These are phyloP conservation scores for Trichoderma lentiforme DNA, from an alignment of 2,329 filamentous ascomycete species.

Conservation along the genomic window DNA sequence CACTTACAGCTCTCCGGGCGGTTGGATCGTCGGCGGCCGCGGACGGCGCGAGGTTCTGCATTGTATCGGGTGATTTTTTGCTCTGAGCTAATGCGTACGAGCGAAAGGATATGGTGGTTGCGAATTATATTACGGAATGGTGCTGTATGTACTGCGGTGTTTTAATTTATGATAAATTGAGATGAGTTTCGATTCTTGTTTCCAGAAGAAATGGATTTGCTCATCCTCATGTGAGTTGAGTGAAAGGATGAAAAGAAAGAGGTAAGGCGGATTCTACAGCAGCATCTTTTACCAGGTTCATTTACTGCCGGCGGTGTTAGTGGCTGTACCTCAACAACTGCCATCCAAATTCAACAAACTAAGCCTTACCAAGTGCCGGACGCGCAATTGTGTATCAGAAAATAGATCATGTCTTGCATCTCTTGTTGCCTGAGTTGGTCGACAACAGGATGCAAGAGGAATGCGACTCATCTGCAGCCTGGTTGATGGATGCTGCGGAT, in stretches of 20 bases:
- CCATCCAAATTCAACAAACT: background rate
- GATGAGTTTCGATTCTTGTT: background rate
- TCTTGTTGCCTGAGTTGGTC: background rate
- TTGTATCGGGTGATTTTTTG: background rate
- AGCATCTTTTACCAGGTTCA: background rate
- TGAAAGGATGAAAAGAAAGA: background rate
- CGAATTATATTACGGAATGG: background rate
- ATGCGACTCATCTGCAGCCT: background rate
- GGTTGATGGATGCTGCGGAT: background rate
- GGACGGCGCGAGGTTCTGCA: slow-evolving; percentile 22
- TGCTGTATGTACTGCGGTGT: background rate
- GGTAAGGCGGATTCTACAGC: background rate
- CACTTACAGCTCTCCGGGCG: slow-evolving; percentile 37
- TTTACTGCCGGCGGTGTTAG: background rate
- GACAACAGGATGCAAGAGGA: background rate
- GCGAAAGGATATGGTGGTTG: background rate
- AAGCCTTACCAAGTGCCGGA: background rate
- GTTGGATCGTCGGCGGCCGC: slow-evolving; percentile 37
- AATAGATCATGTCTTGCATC: background rate
- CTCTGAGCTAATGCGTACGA: background rate
- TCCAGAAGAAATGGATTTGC: background rate
- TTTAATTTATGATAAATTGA: background rate
- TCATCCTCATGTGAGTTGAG: background rate
- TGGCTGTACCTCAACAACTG: background rate
- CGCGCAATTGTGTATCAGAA: background rate